Evolutionary conservation across 164 flowering plant species (phyloP), one percentile per base, ranked within the genome.

Genomic region (Chimonanthus praecox): DNA sequence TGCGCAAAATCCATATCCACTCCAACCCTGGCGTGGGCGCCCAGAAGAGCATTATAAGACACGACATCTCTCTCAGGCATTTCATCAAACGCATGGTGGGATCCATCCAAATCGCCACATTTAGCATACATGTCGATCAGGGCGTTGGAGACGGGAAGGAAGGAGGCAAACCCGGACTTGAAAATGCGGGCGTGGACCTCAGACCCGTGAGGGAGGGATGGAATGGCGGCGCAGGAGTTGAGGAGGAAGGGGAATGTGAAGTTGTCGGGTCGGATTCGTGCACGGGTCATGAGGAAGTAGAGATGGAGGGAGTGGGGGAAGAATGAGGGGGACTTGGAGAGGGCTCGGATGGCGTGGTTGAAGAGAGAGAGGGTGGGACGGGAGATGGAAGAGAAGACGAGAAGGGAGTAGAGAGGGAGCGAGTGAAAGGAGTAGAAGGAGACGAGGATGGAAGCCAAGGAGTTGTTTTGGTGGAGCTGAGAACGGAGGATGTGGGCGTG

Each of bases 81-180:
- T 81, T 78, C 81, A 69, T 76, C 80, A 61, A 82, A 79, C 67
- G 70, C 76, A 2, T 21, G 4, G 3, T 8, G 67, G 3, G 78
- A 62, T 7, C n/a, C 5, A 18, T 20, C 77, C 69, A 79, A 46
- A 33, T 13, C 64, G 47, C 54, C 47, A 60, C 84, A 82, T 67
- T 79, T 82, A 3, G 78, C 82, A 72, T 82, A 79, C 84, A 82
- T 82, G 60, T 77, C 80, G 13, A 82, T 70, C 74, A 82, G 21
- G 0, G 82, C 84, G 54, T 82, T 82, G 13, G 71, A 58, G 46
- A 82, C 74, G 3, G 77, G 76, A 18, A 77, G 43, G 58, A 62
- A 61, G 5, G 46, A 20, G 2, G 58, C 21, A 51, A 74, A 77
- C 71, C 82, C 80, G 70, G 69, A 77, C 73, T 70, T 75, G 18